phyloP scores from a whole-genome alignment of 2,329 filamentous ascomycete species.

The Colletotrichum graminicola region DNA sequence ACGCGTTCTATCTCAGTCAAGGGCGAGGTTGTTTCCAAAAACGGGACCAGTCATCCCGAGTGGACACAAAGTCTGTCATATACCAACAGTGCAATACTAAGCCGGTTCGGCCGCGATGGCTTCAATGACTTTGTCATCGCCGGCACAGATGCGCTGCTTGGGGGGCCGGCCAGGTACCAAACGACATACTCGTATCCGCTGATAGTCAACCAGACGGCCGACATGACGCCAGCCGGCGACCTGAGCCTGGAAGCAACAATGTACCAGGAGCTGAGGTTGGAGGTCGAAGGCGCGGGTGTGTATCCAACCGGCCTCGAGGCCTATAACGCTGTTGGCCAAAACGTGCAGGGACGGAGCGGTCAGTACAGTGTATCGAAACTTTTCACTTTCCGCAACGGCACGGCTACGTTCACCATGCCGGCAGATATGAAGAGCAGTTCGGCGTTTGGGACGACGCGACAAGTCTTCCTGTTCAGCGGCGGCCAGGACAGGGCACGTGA shows the following conservation, averaged over 20 bases:
- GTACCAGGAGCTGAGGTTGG: conserved; percentile 56
- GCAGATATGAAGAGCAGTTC: conserved; percentile 60
- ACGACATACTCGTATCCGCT: conserved; percentile 71
- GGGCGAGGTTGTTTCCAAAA: conserved; percentile 64
- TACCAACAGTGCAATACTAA: conserved; percentile 62
- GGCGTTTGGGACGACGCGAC: conserved; percentile 67
- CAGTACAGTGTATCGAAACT: conserved; percentile 49
- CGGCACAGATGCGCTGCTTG: conserved; percentile 48
- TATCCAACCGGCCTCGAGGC: conserved; percentile 72
- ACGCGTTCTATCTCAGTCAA: conserved; percentile 66
- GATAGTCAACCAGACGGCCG: conserved; percentile 65
- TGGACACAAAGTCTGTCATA: conserved; percentile 72
- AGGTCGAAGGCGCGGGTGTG: conserved; percentile 54
- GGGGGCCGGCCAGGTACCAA: conserved; percentile 47
- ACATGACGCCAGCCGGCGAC: conserved; percentile 56
- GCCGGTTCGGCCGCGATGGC: conserved; percentile 43
- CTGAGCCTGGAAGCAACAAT: conserved; percentile 59
- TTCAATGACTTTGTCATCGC: conserved; percentile 49
- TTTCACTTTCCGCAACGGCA: conserved; percentile 68
- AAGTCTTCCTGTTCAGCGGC: conserved; percentile 68
- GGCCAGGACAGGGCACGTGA: conserved; percentile 46
- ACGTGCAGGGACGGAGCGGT: conserved; percentile 21
- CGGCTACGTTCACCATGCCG: conserved; percentile 65
- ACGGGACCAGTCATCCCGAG: conserved; percentile 54
- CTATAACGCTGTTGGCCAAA: conserved; percentile 55